A percentile compares a stretch with the other conserved stretches of the same genome.
These are phyloP conservation scores for Oryza nivara DNA, from an alignment of 176 grass and related monocot genomes.

Conservation along the genomic window DNA sequence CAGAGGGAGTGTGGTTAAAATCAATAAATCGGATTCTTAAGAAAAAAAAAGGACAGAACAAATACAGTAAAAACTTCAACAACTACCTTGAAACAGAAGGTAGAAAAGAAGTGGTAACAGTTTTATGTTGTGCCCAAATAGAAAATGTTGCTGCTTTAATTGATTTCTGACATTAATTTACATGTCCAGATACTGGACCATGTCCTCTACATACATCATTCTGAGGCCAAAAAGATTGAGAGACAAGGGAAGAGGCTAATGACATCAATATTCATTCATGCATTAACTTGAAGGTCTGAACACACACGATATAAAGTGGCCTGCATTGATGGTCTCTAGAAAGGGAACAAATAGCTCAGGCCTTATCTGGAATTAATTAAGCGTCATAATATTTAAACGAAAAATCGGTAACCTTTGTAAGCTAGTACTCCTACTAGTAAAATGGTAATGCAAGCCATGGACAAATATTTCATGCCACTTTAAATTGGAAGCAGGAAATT, in stretches of 20 bases:
- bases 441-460: neutral
- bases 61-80: too few relatives aligned
- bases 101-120: too few relatives aligned
- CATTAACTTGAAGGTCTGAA: neutral
- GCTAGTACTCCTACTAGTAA: neutral
- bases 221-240: neutral
- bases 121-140: neutral
- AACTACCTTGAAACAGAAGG: too few relatives aligned
- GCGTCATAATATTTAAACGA: neutral
- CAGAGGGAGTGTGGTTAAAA: too few relatives aligned
- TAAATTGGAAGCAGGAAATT: too few relatives aligned
- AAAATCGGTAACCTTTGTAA: neutral
- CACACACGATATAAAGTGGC: constrained; percentile 4
- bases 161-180: neutral
- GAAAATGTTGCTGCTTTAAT: neutral
- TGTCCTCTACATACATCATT: neutral
- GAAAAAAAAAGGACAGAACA: too few relatives aligned
- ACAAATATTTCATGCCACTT: neutral
- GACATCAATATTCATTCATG: neutral
- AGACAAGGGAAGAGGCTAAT: neutral
- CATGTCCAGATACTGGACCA: neutral
- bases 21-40: too few relatives aligned
- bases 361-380: neutral
- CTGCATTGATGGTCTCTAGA: neutral
- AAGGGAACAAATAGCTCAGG: neutral